Percentiles rank a stretch among this genome's conserved stretches.
These are phyloP conservation scores for Colletotrichum navitas DNA, from an alignment of 2,329 filamentous ascomycete species.

Conservation along the genomic window DNA sequence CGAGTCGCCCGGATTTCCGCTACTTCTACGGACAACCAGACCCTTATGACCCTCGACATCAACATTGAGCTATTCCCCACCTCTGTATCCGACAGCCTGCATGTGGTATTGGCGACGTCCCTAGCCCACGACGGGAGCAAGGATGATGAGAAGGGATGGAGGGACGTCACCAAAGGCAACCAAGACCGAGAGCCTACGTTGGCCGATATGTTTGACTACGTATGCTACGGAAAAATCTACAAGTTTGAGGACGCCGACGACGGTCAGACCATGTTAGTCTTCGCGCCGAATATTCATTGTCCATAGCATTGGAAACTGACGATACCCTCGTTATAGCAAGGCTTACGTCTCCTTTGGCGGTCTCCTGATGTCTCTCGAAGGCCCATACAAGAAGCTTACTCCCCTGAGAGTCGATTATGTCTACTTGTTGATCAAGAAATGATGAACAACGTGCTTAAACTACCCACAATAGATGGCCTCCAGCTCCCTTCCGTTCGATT, in stretches of 20 bases:
- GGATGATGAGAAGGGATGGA: constrained; percentile 84
- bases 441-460: constrained; percentile 43
- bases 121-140: constrained; percentile 88
- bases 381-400: constrained; percentile 95
- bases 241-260: constrained; percentile 85
- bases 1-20: constrained; percentile 88
- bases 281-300: neutral
- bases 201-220: constrained; percentile 88
- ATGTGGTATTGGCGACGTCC: constrained; percentile 86
- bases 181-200: constrained; percentile 68
- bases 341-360: constrained; percentile 96
- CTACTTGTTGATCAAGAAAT: constrained; percentile 96
- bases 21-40: constrained; percentile 79
- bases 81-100: constrained; percentile 78
- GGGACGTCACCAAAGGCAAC: constrained; percentile 71
- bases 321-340: constrained; percentile 70
- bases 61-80: constrained; percentile 93
- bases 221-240: constrained; percentile 90
- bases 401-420: constrained; percentile 92
- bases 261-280: constrained; percentile 84
- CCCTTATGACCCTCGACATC: constrained; percentile 88
- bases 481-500: constrained; percentile 6
- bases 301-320: constrained; percentile 23
- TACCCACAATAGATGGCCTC: neutral
- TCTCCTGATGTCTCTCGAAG: constrained; percentile 88